A percentile compares a stretch with the other conserved stretches of the same genome.
Conservation (phyloP, 768 basidiomycete species). For the Phlebiopsis flavidoalba region DNA sequence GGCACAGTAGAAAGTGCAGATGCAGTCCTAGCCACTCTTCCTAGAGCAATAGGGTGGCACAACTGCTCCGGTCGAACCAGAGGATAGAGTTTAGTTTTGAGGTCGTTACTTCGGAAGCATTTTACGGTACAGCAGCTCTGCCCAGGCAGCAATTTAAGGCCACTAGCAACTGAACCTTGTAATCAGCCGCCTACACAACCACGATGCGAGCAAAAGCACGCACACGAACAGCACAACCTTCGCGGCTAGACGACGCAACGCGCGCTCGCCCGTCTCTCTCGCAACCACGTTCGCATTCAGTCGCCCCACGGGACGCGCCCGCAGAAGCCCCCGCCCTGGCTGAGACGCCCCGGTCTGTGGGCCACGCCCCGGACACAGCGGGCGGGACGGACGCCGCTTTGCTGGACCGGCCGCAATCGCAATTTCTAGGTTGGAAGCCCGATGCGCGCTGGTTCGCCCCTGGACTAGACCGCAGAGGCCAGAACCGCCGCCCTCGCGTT, state of each 20-base stretch:
- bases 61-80: too few relatives aligned
- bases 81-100: too few relatives aligned
- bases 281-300: not conserved
- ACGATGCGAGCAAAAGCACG: not conserved
- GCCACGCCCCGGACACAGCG: too few relatives aligned
- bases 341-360: not conserved
- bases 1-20: too few relatives aligned
- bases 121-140: not conserved
- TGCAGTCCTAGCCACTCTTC: too few relatives aligned
- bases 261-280: too few relatives aligned
- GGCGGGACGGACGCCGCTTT: not conserved
- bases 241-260: too few relatives aligned
- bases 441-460: not conserved
- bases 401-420: not conserved
- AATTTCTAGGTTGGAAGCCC: not conserved
- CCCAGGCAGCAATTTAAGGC: not conserved
- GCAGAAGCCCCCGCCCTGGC: not conserved
- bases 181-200: not conserved
- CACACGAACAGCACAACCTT: not conserved
- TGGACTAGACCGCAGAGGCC: slow-evolving; percentile 10
- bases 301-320: not conserved
- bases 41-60: too few relatives aligned
- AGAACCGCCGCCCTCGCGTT: not conserved
- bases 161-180: not conserved
- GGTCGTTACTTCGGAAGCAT: not conserved